phyloP scores from a whole-genome alignment of 176 grass and related monocot species.

The Hsuehochloa calcarea region DNA sequence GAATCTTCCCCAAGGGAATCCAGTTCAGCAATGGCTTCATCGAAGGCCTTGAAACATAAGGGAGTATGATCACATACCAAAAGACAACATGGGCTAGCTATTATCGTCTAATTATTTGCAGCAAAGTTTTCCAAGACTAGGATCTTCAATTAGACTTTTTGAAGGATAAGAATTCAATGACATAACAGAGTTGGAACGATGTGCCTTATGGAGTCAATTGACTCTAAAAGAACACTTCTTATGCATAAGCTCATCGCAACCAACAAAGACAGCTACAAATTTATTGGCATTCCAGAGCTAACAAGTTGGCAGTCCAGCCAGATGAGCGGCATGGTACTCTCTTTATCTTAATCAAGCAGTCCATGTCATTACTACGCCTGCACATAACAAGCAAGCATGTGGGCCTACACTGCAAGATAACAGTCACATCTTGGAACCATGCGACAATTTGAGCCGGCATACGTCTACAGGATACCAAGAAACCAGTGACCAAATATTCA shows the following conservation, averaged over 20 bases:
- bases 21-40: constrained; percentile 87
- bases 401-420: constrained; percentile 25
- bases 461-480: neutral
- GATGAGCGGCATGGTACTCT: constrained; percentile 3
- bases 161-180: neutral
- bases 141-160: neutral
- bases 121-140: neutral
- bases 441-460: constrained; percentile 28
- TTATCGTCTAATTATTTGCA: neutral
- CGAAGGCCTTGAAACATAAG: constrained; percentile 66
- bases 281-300: constrained; percentile 10
- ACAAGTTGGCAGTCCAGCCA: neutral
- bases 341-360: constrained; percentile 20
- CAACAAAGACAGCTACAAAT: neutral
- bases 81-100: neutral
- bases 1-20: constrained; percentile 97
- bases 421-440: constrained; percentile 31
- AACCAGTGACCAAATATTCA: constrained; percentile 15
- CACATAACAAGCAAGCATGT: constrained; percentile 32
- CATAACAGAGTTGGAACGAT: neutral
- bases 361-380: constrained; percentile 30
- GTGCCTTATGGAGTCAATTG: neutral
- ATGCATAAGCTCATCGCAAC: neutral
- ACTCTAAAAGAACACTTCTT: neutral
- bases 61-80: constrained; percentile 3